phyloP scores from a whole-genome alignment of 805 yeast genomes.

The Monosporozyma servazzii region DNA sequence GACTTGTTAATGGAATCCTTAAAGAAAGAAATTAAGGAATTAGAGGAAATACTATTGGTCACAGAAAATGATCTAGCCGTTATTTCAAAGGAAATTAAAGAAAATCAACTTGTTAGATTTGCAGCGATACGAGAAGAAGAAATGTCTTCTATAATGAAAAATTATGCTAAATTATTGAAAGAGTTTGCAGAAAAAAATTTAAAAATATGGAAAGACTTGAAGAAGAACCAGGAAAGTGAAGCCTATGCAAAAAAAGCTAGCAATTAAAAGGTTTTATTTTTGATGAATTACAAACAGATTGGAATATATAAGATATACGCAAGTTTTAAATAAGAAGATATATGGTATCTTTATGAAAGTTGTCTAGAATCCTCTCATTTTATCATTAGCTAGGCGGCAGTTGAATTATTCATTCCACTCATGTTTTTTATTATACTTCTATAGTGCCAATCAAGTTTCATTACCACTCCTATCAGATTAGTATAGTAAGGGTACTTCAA shows the following conservation, averaged over 20 bases:
- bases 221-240: slow-evolving; percentile 5
- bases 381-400: slow-evolving; percentile 6
- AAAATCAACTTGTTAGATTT: slow-evolving; percentile 27
- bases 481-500: slow-evolving; percentile 72
- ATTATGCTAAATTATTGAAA: slow-evolving; percentile 24
- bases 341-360: neutral
- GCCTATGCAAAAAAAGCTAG: neutral
- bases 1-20: slow-evolving; percentile 12
- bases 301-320: neutral
- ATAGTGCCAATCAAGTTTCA: slow-evolving; percentile 63
- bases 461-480: slow-evolving; percentile 57
- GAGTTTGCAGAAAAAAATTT: slow-evolving; percentile 24
- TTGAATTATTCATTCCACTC: slow-evolving; percentile 53
- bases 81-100: slow-evolving; percentile 24
- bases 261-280: neutral
- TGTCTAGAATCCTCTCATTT: neutral
- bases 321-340: neutral
- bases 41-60: slow-evolving; percentile 17
- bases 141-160: slow-evolving; percentile 16
- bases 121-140: slow-evolving; percentile 19
- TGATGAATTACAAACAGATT: neutral
- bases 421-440: slow-evolving; percentile 32
- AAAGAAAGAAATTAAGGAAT: slow-evolving; percentile 18
- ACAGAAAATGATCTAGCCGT: slow-evolving; percentile 27
- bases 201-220: slow-evolving; percentile 23